Evolutionary conservation across 2,329 filamentous ascomycete species (phyloP), one percentile per base, ranked within the genome.

Genomic region (Stachybotrys elegans): DNA sequence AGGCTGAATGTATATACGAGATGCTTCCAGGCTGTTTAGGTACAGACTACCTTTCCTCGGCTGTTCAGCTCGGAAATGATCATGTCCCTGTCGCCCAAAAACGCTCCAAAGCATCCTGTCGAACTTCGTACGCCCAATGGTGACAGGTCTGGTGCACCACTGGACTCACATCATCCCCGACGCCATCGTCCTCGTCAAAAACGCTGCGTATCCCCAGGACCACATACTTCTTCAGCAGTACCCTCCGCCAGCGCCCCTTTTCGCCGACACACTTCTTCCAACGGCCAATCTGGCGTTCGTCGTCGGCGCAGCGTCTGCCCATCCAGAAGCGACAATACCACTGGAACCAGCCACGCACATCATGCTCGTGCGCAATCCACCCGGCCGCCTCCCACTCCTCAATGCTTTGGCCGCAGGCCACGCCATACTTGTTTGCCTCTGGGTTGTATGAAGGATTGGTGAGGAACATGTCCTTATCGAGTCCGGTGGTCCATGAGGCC

Each of bases 321-420:
- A 36, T 36, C 34, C 34, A 36, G 34, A 36, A 36, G 34, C 34
- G 34, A 17, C 34, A 36, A 17, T 36, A 36, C 34, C 34, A 36
- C n/a, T 36, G 34, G n/a, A 36, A 36, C 34, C 34, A 36, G 17
- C 34, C 34, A 19, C 34, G 34, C 6, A 36, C 34, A 17, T 36
- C 34, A 20, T 7, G 21, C 6, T 36, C 34, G 34, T 36, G 34
- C 14, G 34, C 34, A 20, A 36, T 36, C 34, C 34, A 36, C 5
- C 34, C 34, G 6, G 34, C 34, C 5, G 34, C 34, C 13, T 36
- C 34, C 34, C 34, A 36, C 17, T 36, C 34, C 17, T 36, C 34
- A 20, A 36, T 36, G 13, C 34, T 36, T 17, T 36, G 34, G 5
- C 34, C 34, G 17, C 34, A 36, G 13, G 34, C 34, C 12, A 36